These are phyloP conservation scores for Pseudogymnoascus verrucosus DNA, from an alignment of 2,329 filamentous ascomycete genomes.

Conservation along the genomic window DNA sequence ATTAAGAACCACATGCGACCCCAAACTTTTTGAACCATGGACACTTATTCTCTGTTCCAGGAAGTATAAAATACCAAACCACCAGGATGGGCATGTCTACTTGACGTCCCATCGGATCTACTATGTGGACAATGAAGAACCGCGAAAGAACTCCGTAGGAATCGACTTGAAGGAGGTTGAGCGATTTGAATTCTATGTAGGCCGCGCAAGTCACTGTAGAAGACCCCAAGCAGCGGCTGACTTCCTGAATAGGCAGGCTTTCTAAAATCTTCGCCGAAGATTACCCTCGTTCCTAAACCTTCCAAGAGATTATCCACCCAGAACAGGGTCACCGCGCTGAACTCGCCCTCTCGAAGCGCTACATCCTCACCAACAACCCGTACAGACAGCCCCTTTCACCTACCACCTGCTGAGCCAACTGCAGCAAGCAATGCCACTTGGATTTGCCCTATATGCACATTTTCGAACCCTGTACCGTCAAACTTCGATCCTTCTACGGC, in stretches of 20 bases:
- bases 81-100: conserved; percentile 94
- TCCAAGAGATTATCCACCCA: conserved; percentile 56
- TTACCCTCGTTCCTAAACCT: conserved; percentile 80
- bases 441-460: conserved; percentile 94
- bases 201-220: not conserved
- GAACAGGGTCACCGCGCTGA: conserved; percentile 40
- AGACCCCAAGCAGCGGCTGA: conserved; percentile 11
- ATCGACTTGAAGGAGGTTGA: conserved; percentile 89
- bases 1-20: conserved; percentile 35
- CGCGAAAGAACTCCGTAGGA: conserved; percentile 74
- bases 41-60: conserved; percentile 37
- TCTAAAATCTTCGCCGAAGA: conserved; percentile 87
- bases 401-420: conserved; percentile 38
- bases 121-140: conserved; percentile 85
- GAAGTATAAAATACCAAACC: conserved; percentile 89
- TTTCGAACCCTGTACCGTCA: conserved; percentile 84
- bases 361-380: conserved; percentile 40
- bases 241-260: conserved; percentile 65
- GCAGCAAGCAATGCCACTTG: conserved; percentile 64
- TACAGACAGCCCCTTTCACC: conserved; percentile 36
- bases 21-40: not conserved
- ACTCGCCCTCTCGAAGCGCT: conserved; percentile 38
- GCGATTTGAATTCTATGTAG: conserved; percentile 78
- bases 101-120: conserved; percentile 91
- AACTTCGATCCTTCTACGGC: conserved; percentile 86